Base-by-base conservation (phyloP, 169 alveolate species). In the Plasmodium gonderi region DNA sequence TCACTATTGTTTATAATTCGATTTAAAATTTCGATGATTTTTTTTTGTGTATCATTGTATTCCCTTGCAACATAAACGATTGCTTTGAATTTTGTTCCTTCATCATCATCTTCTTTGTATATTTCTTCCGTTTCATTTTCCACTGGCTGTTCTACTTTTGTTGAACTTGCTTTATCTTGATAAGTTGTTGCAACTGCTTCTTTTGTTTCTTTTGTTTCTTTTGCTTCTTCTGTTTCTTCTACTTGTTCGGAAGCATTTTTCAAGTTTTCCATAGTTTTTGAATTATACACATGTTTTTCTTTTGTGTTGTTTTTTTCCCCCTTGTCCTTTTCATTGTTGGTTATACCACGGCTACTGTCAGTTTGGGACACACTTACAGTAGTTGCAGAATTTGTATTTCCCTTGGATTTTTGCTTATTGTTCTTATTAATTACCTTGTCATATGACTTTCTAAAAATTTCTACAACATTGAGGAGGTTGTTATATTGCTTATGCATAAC, bases 401-500 rank as follows among this genome's bases (percentile, higher is more conserved):
- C 45, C 7, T 36, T 60, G 7, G 9, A 20, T 51, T 77, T 76
- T 23, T 64, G 80, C 54, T 89, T 89, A 49, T 67, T 78, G 17
- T 9, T 64, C 33, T 90, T 90, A 47, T 90, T 90, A 0, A 90
- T 64, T 3, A 90, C 91, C 26, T 78, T 90, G 40, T 90, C 94
- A 31, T 91, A 44, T 2, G 94, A 68, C 49, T 67, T 80, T 92
- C 92, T 29, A 92, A 90, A 90, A 40, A 40, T 90, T 54, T 90
- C 94, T 1, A 90, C 81, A 7, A 90, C 94, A 69, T 90, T 90
- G 38, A 90, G 51, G 17, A 90, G 54, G 49, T 90, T 90, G 7
- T 77, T 90, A 69, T 83, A 83, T 54, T 92, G 91, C 47, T 77
- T 82, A 33, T 91, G 95, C 96, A 93, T 94, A 67, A 92, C 95